phyloP scores from a whole-genome alignment of 2,329 filamentous ascomycete species.

The Malbranchea cinnamomea region DNA sequence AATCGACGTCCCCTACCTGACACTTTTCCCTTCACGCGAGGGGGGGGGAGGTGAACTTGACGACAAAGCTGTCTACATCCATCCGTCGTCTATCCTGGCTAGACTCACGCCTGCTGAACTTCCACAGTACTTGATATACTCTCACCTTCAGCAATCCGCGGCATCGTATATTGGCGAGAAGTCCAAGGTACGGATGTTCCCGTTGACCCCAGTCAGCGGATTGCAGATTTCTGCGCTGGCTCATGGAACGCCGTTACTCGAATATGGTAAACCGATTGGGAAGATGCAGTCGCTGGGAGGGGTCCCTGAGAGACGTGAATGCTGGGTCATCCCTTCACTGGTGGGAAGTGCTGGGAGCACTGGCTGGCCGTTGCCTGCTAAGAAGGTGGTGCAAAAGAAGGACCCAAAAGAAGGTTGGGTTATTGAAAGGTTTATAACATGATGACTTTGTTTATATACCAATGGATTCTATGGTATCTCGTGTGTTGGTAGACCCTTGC shows the following conservation, averaged over 20 bases:
- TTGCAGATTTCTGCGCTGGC: slow-evolving; percentile 64
- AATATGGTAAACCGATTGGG: slow-evolving; percentile 81
- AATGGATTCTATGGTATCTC: slow-evolving; percentile 4
- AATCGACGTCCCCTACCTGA: slow-evolving; percentile 82
- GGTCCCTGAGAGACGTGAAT: slow-evolving; percentile 46
- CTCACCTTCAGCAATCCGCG: slow-evolving; percentile 59
- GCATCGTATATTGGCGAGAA: slow-evolving; percentile 41
- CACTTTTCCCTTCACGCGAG: slow-evolving; percentile 55
- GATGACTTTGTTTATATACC: slow-evolving; percentile 8
- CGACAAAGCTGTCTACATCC: slow-evolving; percentile 66
- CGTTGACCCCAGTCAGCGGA: slow-evolving; percentile 64
- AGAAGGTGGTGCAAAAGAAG: slow-evolving; percentile 68
- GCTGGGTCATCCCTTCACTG: slow-evolving; percentile 69
- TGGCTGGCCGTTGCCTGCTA: slow-evolving; percentile 76
- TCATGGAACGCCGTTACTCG: slow-evolving; percentile 68
- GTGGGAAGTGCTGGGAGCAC: slow-evolving; percentile 51
- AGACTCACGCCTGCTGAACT: slow-evolving; percentile 55
- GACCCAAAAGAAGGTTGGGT: slow-evolving; percentile 61
- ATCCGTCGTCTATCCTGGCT: slow-evolving; percentile 70
- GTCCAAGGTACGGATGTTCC: slow-evolving; percentile 72
- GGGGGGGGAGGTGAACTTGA: slow-evolving; percentile 28
- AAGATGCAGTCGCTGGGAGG: slow-evolving; percentile 46
- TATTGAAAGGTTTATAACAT: slow-evolving; percentile 39
- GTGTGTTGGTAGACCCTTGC: no score
- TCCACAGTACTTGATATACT: slow-evolving; percentile 78